phyloP scores from a whole-genome alignment of 129 eudicot species.

The Scalesia atractyloides region DNA sequence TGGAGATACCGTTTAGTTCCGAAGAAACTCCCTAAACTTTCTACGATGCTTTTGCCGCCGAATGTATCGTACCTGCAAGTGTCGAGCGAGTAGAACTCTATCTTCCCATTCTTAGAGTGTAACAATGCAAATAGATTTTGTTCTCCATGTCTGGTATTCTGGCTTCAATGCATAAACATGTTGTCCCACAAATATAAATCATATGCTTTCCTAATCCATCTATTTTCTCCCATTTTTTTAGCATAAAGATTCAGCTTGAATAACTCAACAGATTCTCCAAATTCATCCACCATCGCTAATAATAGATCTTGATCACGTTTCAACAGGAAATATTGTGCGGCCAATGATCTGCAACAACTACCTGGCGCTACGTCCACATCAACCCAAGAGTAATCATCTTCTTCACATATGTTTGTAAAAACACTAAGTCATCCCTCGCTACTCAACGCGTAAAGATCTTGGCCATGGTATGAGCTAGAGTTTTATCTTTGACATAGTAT shows the following conservation, averaged over 20 bases:
- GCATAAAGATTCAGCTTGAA: slow-evolving; percentile 12
- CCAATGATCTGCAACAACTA: no score
- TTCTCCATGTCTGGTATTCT: slow-evolving; percentile 16
- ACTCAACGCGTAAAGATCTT: slow-evolving; percentile 7
- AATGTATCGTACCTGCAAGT: slow-evolving; percentile 22
- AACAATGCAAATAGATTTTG: slow-evolving; percentile 24
- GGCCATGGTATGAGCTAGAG: neutral
- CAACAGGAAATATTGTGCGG: neutral
- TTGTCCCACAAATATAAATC: slow-evolving; percentile 7
- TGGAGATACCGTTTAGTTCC: neutral
- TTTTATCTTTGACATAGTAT: neutral
- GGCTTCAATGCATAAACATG: neutral
- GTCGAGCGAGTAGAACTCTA: slow-evolving; percentile 30
- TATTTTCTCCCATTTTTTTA: slow-evolving; percentile 5
- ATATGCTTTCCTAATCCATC: slow-evolving; percentile 12
- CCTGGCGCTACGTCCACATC: neutral
- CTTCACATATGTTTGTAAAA: neutral
- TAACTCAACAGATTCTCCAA: slow-evolving; percentile 12
- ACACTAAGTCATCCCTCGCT: neutral
- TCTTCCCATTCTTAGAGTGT: neutral
- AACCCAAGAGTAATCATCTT: neutral
- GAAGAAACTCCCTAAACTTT: neutral
- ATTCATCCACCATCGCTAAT: neutral
- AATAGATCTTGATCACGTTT: slow-evolving; percentile 1
- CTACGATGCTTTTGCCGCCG: neutral